These are phyloP conservation scores for Candida xiaguanensis DNA, from an alignment of 805 yeast genomes.

Conservation along the genomic window DNA sequence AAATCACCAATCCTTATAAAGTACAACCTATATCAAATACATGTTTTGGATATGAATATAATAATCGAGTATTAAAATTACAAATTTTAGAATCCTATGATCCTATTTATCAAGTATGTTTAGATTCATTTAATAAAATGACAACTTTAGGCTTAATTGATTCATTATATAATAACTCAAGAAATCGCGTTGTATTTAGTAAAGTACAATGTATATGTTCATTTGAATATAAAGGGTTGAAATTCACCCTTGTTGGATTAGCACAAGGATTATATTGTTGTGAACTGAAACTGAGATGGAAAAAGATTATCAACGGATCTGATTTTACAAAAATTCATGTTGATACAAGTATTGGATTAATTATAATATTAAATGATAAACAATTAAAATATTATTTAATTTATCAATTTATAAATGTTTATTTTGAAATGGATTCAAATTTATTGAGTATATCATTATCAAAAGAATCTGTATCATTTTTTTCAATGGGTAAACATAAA, in stretches of 20 bases:
- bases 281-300: constrained; percentile 51
- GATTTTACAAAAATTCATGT: constrained; percentile 61
- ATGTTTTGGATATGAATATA: constrained; percentile 61
- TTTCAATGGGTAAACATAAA: constrained; percentile 66
- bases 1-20: constrained; percentile 50
- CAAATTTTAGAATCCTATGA: constrained; percentile 53
- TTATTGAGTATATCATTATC: constrained; percentile 48
- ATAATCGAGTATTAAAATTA: constrained; percentile 46
- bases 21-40: constrained; percentile 52
- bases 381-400: constrained; percentile 60
- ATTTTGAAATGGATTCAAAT: constrained; percentile 38
- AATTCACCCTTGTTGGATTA: constrained; percentile 56
- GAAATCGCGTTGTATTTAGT: constrained; percentile 28
- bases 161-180: constrained; percentile 22
- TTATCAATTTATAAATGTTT: constrained; percentile 59
- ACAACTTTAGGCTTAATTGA: constrained; percentile 19
- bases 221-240: constrained; percentile 43
- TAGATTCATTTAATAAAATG: constrained; percentile 19
- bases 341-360: constrained; percentile 50
- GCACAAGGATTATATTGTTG: constrained; percentile 60
- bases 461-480: constrained; percentile 50
- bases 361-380: constrained; percentile 57
- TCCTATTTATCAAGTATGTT: constrained; percentile 38
- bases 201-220: constrained; percentile 41
- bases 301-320: constrained; percentile 47